phyloP scores from a whole-genome alignment of 2,329 filamentous ascomycete species.

The Tympanopsis confertula region DNA sequence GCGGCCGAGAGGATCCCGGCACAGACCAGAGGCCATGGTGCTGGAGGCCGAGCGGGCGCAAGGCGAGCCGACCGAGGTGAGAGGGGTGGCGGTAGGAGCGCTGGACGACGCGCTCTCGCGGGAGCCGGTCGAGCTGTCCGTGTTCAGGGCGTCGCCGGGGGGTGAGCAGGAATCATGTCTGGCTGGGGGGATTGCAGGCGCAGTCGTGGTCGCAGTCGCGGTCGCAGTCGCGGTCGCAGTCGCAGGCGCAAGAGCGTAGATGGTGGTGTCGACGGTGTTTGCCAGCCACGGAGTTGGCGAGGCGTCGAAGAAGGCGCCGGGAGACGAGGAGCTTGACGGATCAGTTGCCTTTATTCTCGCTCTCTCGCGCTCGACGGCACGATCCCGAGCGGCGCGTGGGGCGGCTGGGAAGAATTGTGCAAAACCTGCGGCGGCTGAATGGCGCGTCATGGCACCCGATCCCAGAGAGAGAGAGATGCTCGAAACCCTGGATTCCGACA shows the following conservation, averaged over 20 bases:
- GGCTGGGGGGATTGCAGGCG: too few relatives aligned
- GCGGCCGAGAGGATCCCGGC: background rate
- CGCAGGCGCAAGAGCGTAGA: constrained; percentile 19
- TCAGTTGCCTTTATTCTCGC: constrained; percentile 35
- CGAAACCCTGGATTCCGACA: too few relatives aligned
- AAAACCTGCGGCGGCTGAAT: constrained; percentile 65
- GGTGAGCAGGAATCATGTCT: constrained; percentile 48
- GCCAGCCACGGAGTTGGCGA: constrained; percentile 19
- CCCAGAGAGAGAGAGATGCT: too few relatives aligned
- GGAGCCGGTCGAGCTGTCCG: constrained; percentile 62
- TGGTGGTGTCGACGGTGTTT: constrained; percentile 18
- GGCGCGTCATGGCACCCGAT: constrained; percentile 78
- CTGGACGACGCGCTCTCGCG: constrained; percentile 53
- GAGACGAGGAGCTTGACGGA: constrained; percentile 9
- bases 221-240: constrained; percentile 7
- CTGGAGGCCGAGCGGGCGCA: too few relatives aligned
- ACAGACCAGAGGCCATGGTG: background rate
- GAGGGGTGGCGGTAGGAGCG: constrained; percentile 54
- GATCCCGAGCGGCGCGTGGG: constrained; percentile 51
- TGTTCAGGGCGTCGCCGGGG: constrained; percentile 57
- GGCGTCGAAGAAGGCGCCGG: constrained; percentile 13
- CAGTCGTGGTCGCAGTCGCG: constrained; percentile 9
- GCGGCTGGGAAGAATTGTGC: constrained; percentile 78
- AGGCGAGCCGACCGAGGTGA: too few relatives aligned
- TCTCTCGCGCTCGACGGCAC: constrained; percentile 49